A percentile compares a stretch with the other conserved stretches of the same genome.
These are phyloP conservation scores for Exophiala aquamarina DNA, from an alignment of 2,329 filamentous ascomycete genomes.

Conservation along the genomic window DNA sequence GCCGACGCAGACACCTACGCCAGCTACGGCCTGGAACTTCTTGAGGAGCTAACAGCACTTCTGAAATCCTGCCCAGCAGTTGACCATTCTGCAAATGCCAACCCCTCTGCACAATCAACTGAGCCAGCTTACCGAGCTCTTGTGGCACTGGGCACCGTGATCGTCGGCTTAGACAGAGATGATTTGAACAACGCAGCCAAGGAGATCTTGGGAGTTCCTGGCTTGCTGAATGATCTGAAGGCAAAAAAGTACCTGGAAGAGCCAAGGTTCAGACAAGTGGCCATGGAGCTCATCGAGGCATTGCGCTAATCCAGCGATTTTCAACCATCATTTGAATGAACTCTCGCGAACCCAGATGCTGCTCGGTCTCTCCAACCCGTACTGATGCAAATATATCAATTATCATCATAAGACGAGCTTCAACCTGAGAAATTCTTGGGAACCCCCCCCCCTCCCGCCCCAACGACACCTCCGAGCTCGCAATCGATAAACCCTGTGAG, in stretches of 20 bases:
- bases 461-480: too few species aligned
- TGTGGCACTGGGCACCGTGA: slow-evolving; percentile 77
- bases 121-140: slow-evolving; percentile 82
- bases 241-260: slow-evolving; percentile 54
- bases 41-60: slow-evolving; percentile 64
- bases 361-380: too few species aligned
- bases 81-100: slow-evolving; percentile 20
- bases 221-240: slow-evolving; percentile 48
- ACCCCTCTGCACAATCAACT: slow-evolving; percentile 64
- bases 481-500: too few species aligned
- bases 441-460: too few species aligned
- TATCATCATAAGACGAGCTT: too few species aligned
- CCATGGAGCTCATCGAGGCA: slow-evolving; percentile 54
- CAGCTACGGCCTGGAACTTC: slow-evolving; percentile 49
- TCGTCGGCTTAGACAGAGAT: slow-evolving; percentile 55
- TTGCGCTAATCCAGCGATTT: slow-evolving; percentile 9
- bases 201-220: slow-evolving; percentile 56
- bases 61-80: slow-evolving; percentile 41
- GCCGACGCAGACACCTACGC: slow-evolving; percentile 40
- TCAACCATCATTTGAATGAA: too few species aligned
- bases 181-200: slow-evolving; percentile 59
- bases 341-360: too few species aligned
- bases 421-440: too few species aligned
- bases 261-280: slow-evolving; percentile 59
- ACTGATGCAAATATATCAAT: too few species aligned